Conservation (phyloP, 352 stramenopile genomes). For the Globisporangium orthogonon region DNA sequence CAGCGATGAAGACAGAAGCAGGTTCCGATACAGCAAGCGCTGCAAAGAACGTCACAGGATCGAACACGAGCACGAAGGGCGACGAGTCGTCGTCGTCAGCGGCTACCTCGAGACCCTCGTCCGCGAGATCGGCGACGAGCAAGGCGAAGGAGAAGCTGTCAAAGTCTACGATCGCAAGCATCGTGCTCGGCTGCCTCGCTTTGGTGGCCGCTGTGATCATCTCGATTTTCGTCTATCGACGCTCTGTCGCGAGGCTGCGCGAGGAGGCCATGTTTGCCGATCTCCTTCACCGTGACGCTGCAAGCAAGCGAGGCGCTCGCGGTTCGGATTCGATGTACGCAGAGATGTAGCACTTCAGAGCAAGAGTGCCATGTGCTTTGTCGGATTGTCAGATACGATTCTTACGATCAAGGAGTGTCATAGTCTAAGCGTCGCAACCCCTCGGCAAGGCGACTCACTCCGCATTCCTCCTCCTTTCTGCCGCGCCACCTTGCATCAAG, state of each 20-base stretch:
- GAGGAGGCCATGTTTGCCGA: slow-evolving; percentile 9
- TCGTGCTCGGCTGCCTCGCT: background rate
- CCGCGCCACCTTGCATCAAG: no score
- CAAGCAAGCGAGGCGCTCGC: background rate
- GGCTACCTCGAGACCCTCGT: background rate
- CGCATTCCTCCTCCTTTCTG: no score
- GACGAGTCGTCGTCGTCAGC: background rate
- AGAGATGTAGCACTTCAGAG: slow-evolving; percentile 1
- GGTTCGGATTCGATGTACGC: slow-evolving; percentile 2
- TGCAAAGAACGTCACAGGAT: no score
- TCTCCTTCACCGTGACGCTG: background rate
- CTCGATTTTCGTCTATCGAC: slow-evolving; percentile 1
- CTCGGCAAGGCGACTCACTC: background rate
- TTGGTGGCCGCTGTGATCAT: background rate
- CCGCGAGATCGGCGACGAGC: background rate
- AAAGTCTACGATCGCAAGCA: background rate
- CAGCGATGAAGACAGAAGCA: no score
- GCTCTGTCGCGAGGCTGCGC: background rate
- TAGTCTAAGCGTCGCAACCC: background rate
- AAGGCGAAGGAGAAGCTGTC: background rate
- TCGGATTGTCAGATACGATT: no score
- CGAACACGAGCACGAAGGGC: background rate
- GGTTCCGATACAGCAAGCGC: no score
- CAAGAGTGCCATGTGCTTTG: no score
- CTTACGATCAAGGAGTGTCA: no score